These are phyloP conservation scores for Globisporangium nunn DNA, from an alignment of 352 stramenopile genomes.

Conservation along the genomic window DNA sequence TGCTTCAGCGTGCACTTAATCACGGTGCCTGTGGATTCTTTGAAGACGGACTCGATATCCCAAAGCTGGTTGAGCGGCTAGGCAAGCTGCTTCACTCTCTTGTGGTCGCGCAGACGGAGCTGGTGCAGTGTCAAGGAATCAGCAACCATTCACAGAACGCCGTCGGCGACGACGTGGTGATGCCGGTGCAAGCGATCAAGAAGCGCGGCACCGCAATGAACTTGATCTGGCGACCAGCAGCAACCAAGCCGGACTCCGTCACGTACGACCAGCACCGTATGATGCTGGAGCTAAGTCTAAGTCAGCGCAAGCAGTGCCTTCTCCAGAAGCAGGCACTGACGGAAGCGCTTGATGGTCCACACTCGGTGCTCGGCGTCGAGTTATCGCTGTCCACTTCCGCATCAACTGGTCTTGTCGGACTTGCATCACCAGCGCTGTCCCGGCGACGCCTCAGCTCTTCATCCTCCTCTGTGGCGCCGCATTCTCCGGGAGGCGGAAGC, in stretches of 20 bases:
- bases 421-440: conserved; percentile 2
- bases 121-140: conserved; percentile 33
- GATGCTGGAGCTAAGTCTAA: conserved; percentile 61
- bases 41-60: conserved; percentile 27
- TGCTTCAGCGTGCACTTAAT: conserved; percentile 41
- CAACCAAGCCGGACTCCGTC: conserved; percentile 38
- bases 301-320: conserved; percentile 57
- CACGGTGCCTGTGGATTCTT: conserved; percentile 63
- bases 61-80: conserved; percentile 34
- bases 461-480: background rate
- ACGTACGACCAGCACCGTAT: conserved; percentile 56
- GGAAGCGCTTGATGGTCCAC: conserved; percentile 27
- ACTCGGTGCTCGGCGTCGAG: conserved; percentile 60
- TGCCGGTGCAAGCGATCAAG: conserved; percentile 25
- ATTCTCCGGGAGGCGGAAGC: conserved; percentile 8
- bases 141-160: conserved; percentile 5
- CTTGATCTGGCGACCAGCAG: conserved; percentile 19
- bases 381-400: conserved; percentile 11
- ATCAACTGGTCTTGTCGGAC: conserved; percentile 6
- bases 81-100: conserved; percentile 49
- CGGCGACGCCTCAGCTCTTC: conserved; percentile 3
- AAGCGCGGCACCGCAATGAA: conserved; percentile 18
- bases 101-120: conserved; percentile 41
- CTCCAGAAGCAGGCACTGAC: conserved; percentile 37
- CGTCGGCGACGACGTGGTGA: conserved; percentile 21